A percentile compares a stretch with the other conserved stretches of the same genome.
These are phyloP conservation scores for Ophiostoma ips DNA, from an alignment of 2,329 filamentous ascomycete genomes.

Conservation along the genomic window DNA sequence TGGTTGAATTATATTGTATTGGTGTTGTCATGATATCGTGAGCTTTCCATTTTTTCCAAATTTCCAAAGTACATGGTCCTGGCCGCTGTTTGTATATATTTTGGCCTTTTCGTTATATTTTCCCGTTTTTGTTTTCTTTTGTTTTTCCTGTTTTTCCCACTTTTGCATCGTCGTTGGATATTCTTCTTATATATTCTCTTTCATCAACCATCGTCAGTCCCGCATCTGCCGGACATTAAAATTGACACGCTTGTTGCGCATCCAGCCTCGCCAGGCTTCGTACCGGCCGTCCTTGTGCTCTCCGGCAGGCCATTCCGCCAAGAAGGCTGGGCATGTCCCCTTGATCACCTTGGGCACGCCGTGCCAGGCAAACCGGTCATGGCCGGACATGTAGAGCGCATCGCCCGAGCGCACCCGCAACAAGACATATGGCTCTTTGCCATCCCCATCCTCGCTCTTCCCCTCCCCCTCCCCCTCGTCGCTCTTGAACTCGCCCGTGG, in stretches of 20 bases:
- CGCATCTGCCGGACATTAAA: constrained; percentile 86
- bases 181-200: background rate
- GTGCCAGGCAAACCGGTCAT: constrained; percentile 84
- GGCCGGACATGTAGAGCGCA: constrained; percentile 75
- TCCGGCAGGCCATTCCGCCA: constrained; percentile 58
- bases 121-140: background rate
- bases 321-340: constrained; percentile 61
- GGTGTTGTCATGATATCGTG: background rate
- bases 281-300: constrained; percentile 32
- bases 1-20: background rate
- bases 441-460: background rate
- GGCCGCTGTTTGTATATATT: background rate
- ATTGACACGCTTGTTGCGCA: constrained; percentile 77
- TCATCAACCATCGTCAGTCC: constrained; percentile 22
- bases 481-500: constrained; percentile 24
- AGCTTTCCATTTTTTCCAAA: background rate
- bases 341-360: constrained; percentile 78
- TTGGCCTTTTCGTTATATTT: background rate
- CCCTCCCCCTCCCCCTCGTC: background rate
- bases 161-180: background rate
- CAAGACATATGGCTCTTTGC: constrained; percentile 36
- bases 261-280: constrained; percentile 70
- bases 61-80: background rate
- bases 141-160: background rate
- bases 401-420: constrained; percentile 71